phyloP scores from a whole-genome alignment of 169 alveolate species.

The Toxoplasma gondii region DNA sequence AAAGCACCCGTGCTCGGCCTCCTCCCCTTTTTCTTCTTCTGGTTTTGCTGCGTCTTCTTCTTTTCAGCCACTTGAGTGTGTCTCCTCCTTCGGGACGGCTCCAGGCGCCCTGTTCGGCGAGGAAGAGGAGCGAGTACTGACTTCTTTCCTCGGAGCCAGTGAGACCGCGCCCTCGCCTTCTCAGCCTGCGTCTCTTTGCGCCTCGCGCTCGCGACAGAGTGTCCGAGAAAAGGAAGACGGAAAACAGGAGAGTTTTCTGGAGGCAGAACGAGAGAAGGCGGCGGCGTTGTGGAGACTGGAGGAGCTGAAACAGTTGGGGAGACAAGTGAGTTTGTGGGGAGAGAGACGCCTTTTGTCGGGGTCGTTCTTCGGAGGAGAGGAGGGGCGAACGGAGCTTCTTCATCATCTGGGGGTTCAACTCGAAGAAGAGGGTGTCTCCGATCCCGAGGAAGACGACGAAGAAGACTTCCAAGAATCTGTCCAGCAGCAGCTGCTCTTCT shows the following conservation, averaged over 20 bases:
- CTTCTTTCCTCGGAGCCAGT: not conserved
- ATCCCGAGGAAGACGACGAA: not conserved
- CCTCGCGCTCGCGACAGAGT: not conserved
- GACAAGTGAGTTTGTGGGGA: conserved; percentile 15
- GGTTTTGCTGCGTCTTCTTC: not conserved
- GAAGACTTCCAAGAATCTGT: not conserved
- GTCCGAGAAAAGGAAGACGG: not conserved
- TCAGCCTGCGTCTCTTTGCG: not conserved
- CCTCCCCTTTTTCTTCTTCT: not conserved
- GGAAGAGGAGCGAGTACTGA: not conserved
- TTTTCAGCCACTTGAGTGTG: not conserved
- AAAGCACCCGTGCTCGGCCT: not conserved
- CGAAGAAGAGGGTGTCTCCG: not conserved
- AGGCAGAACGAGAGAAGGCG: not conserved
- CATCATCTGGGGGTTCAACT: not conserved
- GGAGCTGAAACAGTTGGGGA: not conserved
- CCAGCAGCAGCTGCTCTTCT: conserved; percentile 39
- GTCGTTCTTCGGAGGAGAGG: not conserved
- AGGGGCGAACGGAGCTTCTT: not conserved
- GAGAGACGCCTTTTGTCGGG: not conserved
- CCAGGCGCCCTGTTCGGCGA: not conserved
- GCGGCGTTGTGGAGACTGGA: conserved; percentile 9
- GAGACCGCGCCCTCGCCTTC: not conserved
- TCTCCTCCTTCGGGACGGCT: not conserved
- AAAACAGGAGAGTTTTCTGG: not conserved